Base-by-base conservation (phyloP, 169 alveolate species). In the Babesia sp. region DNA sequence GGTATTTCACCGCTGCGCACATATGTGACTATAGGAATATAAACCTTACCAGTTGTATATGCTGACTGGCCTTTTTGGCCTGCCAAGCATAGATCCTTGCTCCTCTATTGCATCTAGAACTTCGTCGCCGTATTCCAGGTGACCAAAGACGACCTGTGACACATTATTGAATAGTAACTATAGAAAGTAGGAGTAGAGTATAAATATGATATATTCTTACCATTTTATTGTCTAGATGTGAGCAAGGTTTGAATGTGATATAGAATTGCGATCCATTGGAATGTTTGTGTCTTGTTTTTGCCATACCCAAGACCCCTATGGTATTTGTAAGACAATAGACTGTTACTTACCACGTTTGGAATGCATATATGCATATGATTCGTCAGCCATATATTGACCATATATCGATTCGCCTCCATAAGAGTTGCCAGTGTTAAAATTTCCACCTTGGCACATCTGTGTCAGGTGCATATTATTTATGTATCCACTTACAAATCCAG, bases 181-280 rank as follows among this genome's bases (percentile, higher is more conserved):
- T 24, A 6, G 53, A 44, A 26, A 34, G n/a, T 20, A 18, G 16
- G 11, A 1, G 20, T 61, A 18, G 9, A 42, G 20, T 31, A 39
- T 37, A 51, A 20, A 6, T 39, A 39, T 16, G 8, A 22, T 50
- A 22, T 18, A n/a, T 11, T 39, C 61, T 60, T 76, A 51, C 91
- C 92, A 91, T 96, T 96, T 69, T 95, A 67, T 94, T 95, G 86
- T 96, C 98, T 64, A 96, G 85, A 91, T 94, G 95, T 16, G 98
- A 96, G 55, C 97, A 91, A n/a, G 97, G 92, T 61, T 81, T 93
- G 71, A 96, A 91, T 14, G 99, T 95, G 16, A 96, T 93, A 64
- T 94, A 94, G 77, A 96, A 96, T 63, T 96, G 98, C 59, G 97
- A 92, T 73, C 90, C 86, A 80, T 94, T 95, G 50, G 97, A 93